phyloP scores from a whole-genome alignment of 352 stramenopile genomes.

The Blastocystis sp. region DNA sequence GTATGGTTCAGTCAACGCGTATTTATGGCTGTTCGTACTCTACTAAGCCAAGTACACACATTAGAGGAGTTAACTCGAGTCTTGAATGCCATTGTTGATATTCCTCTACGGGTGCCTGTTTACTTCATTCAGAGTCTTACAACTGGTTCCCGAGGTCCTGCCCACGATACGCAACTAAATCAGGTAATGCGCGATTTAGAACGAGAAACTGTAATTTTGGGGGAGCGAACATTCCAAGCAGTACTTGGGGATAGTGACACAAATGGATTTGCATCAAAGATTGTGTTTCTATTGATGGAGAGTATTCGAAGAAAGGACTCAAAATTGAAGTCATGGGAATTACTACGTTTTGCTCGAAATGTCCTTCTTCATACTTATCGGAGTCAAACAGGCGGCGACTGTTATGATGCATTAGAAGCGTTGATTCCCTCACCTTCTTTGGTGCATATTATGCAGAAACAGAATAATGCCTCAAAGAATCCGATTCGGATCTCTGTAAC shows the following conservation, averaged over 20 bases:
- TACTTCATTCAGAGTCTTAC: constrained; percentile 60
- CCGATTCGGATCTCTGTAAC: constrained; percentile 51
- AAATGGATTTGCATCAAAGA: constrained; percentile 35
- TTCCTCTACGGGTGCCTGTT: constrained; percentile 20
- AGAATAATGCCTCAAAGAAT: constrained; percentile 6
- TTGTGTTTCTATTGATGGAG: constrained; percentile 42
- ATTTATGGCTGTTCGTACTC: constrained; percentile 19
- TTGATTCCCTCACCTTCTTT: background rate
- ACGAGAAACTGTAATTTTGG: constrained; percentile 30
- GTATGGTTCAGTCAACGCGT: constrained; percentile 60
- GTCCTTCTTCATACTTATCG: constrained; percentile 52
- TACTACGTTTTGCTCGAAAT: constrained; percentile 11
- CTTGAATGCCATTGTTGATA: background rate
- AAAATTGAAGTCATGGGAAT: background rate
- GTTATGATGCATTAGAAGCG: constrained; percentile 46
- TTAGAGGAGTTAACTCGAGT: background rate
- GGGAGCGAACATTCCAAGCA: constrained; percentile 5
- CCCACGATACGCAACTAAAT: constrained; percentile 5
- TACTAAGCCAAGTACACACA: background rate
- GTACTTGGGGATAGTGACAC: background rate
- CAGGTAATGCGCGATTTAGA: constrained; percentile 48
- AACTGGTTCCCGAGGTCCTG: constrained; percentile 1
- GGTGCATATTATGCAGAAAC: background rate
- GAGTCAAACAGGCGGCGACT: constrained; percentile 49
- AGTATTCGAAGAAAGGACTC: constrained; percentile 4